Evolutionary conservation across 768 basidiomycete genomes (phyloP), one percentile per base, ranked within the genome.

Genomic region (Mycena filopes): DNA sequence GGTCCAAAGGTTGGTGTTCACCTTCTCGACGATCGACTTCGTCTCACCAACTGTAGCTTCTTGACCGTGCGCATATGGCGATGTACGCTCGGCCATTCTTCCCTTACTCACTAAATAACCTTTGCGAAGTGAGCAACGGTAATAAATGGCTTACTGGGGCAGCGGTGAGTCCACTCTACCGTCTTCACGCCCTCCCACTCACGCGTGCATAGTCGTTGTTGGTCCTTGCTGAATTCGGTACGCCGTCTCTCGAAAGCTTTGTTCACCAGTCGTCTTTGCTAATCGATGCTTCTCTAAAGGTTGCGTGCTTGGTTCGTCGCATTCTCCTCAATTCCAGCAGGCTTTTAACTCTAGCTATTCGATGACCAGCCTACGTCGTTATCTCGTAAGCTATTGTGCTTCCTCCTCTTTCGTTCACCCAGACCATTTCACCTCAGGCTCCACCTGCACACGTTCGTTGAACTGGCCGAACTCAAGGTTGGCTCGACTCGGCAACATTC

Each of bases 41-140:
- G 29, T 15, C 63, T 69, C n/a, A 67, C 43, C 23, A 23, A 36
- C 31, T 55, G 2, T 42, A 81, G 81, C 69, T 86, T 86, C 76
- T 67, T 86, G 50, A 73, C 78, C 13, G 71, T 79, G 68, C 80
- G 84, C 18, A 74, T 87, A 26, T 86, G 81, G 76, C 77, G 72
- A 62, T 70, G 83, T 85, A 70, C 54, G 83, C 75, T 36, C 42
- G n/a, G 0, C 45, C n/a, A 31, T n/a, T 15, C 23, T 26, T 55
- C 16, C 10, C 7, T 20, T 33, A 7, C 36, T 55, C 42, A 43
- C 38, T 20, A 49, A 57, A 54, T 56, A 46, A 63, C 29, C 13
- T 16, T 36, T 51, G 25, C 43, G 3, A 54, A 86, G 84, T 86
- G 55, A 86, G 83, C 76, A 80, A 80, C 41, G 76, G 73, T 45